A percentile compares a stretch with the other conserved stretches of the same genome.
Conservation (phyloP, 805 yeast genomes). For the Candida loeiensis region DNA sequence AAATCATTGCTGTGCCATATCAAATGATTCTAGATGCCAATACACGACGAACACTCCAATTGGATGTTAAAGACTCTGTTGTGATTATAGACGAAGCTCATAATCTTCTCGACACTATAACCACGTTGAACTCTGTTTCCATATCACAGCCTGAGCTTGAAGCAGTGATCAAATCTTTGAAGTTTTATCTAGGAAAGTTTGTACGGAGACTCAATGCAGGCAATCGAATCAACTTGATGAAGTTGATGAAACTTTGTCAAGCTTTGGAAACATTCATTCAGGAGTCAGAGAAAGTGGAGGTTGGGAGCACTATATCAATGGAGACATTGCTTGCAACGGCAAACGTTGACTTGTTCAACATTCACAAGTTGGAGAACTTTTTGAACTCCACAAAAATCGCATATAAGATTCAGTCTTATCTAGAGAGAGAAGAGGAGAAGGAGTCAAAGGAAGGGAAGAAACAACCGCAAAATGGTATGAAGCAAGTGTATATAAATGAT, state of each 20-base stretch:
- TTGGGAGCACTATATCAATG: conserved; percentile 54
- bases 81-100: conserved; percentile 92
- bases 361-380: conserved; percentile 63
- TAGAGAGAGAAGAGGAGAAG: conserved; percentile 29
- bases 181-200: conserved; percentile 57
- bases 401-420: conserved; percentile 73
- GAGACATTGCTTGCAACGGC: conserved; percentile 54
- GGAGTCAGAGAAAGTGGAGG: conserved; percentile 21
- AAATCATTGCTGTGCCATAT: conserved; percentile 81
- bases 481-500: too few relatives aligned
- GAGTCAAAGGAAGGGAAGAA: conserved; percentile 2
- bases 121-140: conserved; percentile 61
- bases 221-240: conserved; percentile 66
- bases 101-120: conserved; percentile 74
- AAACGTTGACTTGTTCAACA: conserved; percentile 68
- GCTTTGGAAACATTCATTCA: conserved; percentile 48
- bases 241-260: conserved; percentile 55
- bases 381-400: conserved; percentile 71
- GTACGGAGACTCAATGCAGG: conserved; percentile 62
- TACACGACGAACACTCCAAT: conserved; percentile 55
- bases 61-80: conserved; percentile 60
- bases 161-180: conserved; percentile 45
- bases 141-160: conserved; percentile 50
- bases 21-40: conserved; percentile 65
- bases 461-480: too few relatives aligned